phyloP scores from a whole-genome alignment of 306 rosid genomes.

The Carpinus fangiana region DNA sequence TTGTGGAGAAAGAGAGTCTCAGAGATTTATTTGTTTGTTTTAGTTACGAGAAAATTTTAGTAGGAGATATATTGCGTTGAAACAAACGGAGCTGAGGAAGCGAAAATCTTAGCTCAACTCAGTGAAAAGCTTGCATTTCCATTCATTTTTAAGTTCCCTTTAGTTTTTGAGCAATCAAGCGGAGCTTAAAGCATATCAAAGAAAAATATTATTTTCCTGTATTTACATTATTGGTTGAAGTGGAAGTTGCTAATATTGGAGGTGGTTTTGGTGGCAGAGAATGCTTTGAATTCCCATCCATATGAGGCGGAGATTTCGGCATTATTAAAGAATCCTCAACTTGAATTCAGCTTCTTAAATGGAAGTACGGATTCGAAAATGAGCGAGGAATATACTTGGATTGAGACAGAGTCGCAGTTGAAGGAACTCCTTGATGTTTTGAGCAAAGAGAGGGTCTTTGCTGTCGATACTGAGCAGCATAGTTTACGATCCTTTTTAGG shows the following conservation, averaged over 20 bases:
- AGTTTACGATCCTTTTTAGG: slow-evolving; percentile 76
- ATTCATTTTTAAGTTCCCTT: background rate
- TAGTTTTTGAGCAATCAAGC: background rate
- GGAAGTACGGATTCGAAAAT: slow-evolving; percentile 42
- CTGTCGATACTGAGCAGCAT: slow-evolving; percentile 94
- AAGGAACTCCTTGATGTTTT: slow-evolving; percentile 54
- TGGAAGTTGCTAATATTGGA: slow-evolving; percentile 12
- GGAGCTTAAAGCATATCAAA: background rate
- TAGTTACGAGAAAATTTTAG: background rate
- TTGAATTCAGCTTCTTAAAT: slow-evolving; percentile 42
- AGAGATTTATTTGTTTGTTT: background rate
- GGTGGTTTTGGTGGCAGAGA: slow-evolving; percentile 37
- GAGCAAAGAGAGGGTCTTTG: slow-evolving; percentile 54
- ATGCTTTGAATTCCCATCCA: slow-evolving; percentile 57
- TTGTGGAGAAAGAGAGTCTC: background rate
- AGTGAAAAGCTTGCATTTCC: background rate
- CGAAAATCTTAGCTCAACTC: background rate
- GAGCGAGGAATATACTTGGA: slow-evolving; percentile 64
- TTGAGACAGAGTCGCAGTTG: slow-evolving; percentile 61
- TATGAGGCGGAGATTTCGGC: slow-evolving; percentile 60
- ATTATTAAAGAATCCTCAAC: slow-evolving; percentile 39
- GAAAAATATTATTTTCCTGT: background rate
- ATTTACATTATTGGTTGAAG: background rate
- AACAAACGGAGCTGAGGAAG: background rate
- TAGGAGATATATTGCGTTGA: background rate